Percentiles rank a stretch among this genome's conserved stretches.
Conservation (phyloP, 768 basidiomycete genomes). For the Amanita exitialis region DNA sequence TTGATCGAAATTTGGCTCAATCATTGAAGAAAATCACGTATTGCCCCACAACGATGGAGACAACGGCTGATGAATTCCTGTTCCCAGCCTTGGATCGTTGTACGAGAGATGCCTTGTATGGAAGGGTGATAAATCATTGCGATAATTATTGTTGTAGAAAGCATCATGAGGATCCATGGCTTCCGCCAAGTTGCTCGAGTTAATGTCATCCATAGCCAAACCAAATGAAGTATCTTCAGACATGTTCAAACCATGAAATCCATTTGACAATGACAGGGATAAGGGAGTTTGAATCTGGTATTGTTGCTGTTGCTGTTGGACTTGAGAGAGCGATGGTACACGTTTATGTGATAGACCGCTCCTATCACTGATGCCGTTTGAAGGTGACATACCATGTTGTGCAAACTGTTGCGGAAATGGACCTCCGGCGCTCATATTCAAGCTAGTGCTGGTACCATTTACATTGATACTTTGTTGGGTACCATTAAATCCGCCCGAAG, state of each 20-base stretch:
- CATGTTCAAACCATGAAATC: neutral
- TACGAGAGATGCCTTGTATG: slow-evolving; percentile 5
- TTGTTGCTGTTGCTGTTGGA: slow-evolving; percentile 3
- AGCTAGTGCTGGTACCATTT: neutral
- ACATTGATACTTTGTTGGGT: slow-evolving; percentile 20
- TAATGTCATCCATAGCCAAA: neutral
- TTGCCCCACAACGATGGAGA: slow-evolving; percentile 4
- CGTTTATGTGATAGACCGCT: neutral
- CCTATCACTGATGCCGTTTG: neutral
- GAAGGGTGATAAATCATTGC: neutral
- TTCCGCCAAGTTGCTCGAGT: neutral
- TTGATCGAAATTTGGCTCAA: neutral
- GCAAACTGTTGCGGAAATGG: slow-evolving; percentile 9
- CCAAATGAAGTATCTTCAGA: neutral
- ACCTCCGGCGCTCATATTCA: neutral
- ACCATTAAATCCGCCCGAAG: slow-evolving; percentile 15
- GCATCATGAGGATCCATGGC: neutral
- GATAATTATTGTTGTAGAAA: slow-evolving; percentile 2
- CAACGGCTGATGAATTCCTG: neutral
- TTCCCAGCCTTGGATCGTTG: slow-evolving; percentile 2
- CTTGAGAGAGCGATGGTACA: neutral
- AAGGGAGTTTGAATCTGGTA: slow-evolving; percentile 1
- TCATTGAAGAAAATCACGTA: neutral
- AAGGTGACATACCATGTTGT: slow-evolving; percentile 7
- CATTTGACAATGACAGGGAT: neutral